A percentile compares a stretch with the other conserved stretches of the same genome.
Conservation (phyloP, 2,329 filamentous ascomycete genomes). For the Sporothrix brunneoviolacea region DNA sequence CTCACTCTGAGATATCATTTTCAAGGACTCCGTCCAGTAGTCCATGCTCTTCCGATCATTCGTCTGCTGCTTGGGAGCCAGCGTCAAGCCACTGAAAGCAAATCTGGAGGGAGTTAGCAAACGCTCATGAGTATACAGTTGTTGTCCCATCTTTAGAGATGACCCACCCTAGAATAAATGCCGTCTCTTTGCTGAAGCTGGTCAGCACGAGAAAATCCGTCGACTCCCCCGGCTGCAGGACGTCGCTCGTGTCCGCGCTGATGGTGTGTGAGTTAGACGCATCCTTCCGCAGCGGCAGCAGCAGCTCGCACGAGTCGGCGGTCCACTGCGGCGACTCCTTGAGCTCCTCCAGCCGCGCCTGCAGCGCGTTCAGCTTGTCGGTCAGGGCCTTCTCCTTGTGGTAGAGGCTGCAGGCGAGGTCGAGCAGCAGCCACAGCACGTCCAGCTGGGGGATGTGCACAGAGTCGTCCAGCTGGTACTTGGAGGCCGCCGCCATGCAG, state of each 20-base stretch:
- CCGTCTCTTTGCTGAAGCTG: slow-evolving; percentile 54
- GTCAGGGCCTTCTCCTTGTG: slow-evolving; percentile 51
- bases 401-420: slow-evolving; percentile 63
- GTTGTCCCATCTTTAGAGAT: neutral
- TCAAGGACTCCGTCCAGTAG: slow-evolving; percentile 34
- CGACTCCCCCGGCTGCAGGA: slow-evolving; percentile 44
- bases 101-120: slow-evolving; percentile 33
- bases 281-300: slow-evolving; percentile 50
- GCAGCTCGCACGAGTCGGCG: slow-evolving; percentile 40
- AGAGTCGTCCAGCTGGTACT: slow-evolving; percentile 61
- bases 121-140: no score
- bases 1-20: slow-evolving; percentile 29
- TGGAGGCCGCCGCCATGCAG: slow-evolving; percentile 67
- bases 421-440: slow-evolving; percentile 58
- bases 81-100: slow-evolving; percentile 47
- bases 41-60: slow-evolving; percentile 30
- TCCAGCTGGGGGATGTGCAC: slow-evolving; percentile 60
- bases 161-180: slow-evolving; percentile 48
- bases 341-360: slow-evolving; percentile 54
- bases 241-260: slow-evolving; percentile 49
- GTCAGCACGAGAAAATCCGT: slow-evolving; percentile 53
- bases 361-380: slow-evolving; percentile 56
- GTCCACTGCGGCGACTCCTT: slow-evolving; percentile 40
- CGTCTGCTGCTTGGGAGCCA: slow-evolving; percentile 30
- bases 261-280: slow-evolving; percentile 42